phyloP scores from a whole-genome alignment of 148 eudicot genomes.

The Persicaria tinctoria region DNA sequence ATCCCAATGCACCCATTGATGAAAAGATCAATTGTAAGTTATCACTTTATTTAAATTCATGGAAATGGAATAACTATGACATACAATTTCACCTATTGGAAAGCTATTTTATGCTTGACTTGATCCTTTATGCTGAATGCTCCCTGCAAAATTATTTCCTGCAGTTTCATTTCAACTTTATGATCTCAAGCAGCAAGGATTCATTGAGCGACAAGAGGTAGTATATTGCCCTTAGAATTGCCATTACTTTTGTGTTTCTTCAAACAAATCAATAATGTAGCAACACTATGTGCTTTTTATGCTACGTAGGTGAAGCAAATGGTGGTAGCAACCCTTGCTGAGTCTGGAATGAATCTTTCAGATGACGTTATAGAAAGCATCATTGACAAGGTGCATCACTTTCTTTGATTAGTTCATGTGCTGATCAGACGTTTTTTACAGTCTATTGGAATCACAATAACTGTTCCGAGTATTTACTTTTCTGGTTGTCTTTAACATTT shows the following conservation, averaged over 20 bases:
- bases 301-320: constrained; percentile 52
- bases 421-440: not conserved
- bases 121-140: constrained; percentile 5
- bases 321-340: constrained; percentile 66
- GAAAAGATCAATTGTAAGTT: constrained; percentile 38
- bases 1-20: constrained; percentile 40
- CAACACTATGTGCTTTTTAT: not conserved
- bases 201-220: constrained; percentile 36
- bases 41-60: not conserved
- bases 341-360: constrained; percentile 58
- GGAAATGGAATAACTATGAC: not conserved
- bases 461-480: not conserved
- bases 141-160: not conserved
- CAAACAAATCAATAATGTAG: not conserved
- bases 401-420: not conserved
- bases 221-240: not conserved
- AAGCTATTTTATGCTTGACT: not conserved
- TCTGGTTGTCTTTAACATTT: not conserved
- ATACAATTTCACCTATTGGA: not conserved
- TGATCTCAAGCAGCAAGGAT: constrained; percentile 34
- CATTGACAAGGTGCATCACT: constrained; percentile 46
- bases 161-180: constrained; percentile 38
- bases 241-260: not conserved
- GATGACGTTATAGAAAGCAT: constrained; percentile 58
- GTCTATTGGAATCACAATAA: not conserved